Evolutionary conservation across 495 filamentous ascomycete genomes (phyloP).

Genomic region (Aspergillus incahuasiensis): DNA sequence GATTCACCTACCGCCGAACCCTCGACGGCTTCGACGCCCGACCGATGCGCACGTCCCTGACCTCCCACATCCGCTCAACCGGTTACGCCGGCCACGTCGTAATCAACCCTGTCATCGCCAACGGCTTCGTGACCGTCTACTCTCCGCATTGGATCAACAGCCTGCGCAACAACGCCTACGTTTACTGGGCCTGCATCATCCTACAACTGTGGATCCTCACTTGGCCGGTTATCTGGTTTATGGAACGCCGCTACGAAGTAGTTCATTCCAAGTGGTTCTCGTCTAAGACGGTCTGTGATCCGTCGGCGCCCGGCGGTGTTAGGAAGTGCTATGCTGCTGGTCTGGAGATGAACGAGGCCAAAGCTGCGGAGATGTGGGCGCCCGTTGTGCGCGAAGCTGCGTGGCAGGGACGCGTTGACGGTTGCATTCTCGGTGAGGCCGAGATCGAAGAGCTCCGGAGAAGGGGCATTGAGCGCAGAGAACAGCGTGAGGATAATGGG

Average conservation of each 20-base stretch:
- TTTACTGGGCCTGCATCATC: constrained; percentile 36
- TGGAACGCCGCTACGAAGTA: constrained; percentile 39
- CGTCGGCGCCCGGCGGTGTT: not conserved
- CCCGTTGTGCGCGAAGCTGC: constrained; percentile 36
- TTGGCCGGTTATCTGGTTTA: constrained; percentile 40
- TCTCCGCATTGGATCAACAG: constrained; percentile 47
- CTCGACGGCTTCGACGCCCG: constrained; percentile 31
- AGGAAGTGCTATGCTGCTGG: constrained; percentile 25
- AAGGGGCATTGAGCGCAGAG: not conserved
- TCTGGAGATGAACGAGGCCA: constrained; percentile 20
- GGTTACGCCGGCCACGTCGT: constrained; percentile 38
- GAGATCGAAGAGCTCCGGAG: constrained; percentile 5
- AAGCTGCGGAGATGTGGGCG: constrained; percentile 33
- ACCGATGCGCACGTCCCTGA: constrained; percentile 28
- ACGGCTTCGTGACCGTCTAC: constrained; percentile 35
- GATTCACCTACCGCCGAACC: constrained; percentile 37
- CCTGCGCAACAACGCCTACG: constrained; percentile 30
- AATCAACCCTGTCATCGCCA: constrained; percentile 19
- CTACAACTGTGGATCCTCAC: constrained; percentile 45
- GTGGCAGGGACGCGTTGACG: constrained; percentile 19
- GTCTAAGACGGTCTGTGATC: constrained; percentile 15
- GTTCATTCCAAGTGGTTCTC: constrained; percentile 31
- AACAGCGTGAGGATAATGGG: not conserved
- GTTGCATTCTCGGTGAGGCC: constrained; percentile 9
- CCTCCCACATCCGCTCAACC: constrained; percentile 36